Evolutionary conservation across 345 rosid species (phyloP), one percentile per base, ranked within the genome.

Genomic region (Citrus reticulata): DNA sequence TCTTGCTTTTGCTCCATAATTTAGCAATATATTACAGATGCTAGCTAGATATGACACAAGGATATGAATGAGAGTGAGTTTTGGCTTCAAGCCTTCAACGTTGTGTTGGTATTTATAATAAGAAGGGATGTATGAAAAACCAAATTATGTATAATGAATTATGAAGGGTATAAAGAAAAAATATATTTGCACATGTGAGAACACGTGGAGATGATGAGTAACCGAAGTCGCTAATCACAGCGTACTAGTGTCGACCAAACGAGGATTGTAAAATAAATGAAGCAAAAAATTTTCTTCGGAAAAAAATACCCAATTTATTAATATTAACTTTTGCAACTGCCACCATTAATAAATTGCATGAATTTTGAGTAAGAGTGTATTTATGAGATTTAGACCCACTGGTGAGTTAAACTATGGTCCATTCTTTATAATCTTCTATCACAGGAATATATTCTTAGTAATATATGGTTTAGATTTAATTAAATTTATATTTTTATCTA

Each of bases 181-280:
- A 3, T 30, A 30, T 30, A 30, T 1, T 2, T 29, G 0, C 9
- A 37, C 40, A 7, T 11, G 4, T 13, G 51, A 0, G 25, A 61
- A 20, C 78, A 46, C 46, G 62, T 64, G 46, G 46, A 75, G 70
- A 64, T 30, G 78, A 64, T 64, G 61, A 64, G 62, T 11, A 30
- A 75, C 78, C 61, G 39, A 64, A 75, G 57, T 40, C 16, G 70
- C 5, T 42, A 60, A 9, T 61, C 40, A 61, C 40, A 74, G 40
- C n/a, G 1, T 17, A 19, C 42, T 46, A 27, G 59, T 74, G 70
- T 63, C 69, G 8, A 61, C 27, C 17, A 27, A 74, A 39, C 58
- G 27, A 61, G 14, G 22, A 55, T 27, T 39, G 35, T 27, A 7
- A 74, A 74, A 16, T 4, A 8, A 24, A 35, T 24, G 10, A n/a